Evolutionary conservation across 176 grass and related monocot genomes (phyloP).

Genomic region (Ananas comosus): DNA sequence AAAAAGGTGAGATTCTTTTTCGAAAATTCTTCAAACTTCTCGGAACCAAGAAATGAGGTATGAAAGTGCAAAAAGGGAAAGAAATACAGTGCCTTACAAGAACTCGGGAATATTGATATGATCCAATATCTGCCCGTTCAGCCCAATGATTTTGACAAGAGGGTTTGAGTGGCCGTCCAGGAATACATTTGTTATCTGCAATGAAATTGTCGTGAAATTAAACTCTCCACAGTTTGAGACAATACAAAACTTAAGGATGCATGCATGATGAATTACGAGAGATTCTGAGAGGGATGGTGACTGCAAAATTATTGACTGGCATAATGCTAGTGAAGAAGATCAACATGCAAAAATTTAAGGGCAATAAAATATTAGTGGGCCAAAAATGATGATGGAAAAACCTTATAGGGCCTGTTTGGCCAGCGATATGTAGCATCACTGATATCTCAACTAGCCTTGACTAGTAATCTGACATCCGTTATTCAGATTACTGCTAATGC

Average conservation of each 20-base stretch:
- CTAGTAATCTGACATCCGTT: too few species aligned
- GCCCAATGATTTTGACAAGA: conserved; percentile 48
- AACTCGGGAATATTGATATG: conserved; percentile 21
- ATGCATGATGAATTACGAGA: not conserved
- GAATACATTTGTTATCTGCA: conserved; percentile 75
- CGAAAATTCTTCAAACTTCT: not conserved
- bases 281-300: too few species aligned
- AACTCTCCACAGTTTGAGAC: not conserved
- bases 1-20: not conserved
- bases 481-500: too few species aligned
- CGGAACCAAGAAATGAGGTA: not conserved
- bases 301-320: too few species aligned
- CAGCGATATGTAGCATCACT: too few species aligned
- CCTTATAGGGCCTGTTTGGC: too few species aligned
- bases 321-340: too few species aligned
- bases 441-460: too few species aligned
- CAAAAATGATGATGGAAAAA: too few species aligned
- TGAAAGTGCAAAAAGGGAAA: not conserved
- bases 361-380: too few species aligned
- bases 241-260: not conserved
- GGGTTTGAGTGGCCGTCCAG: conserved; percentile 66
- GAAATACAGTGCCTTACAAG: not conserved
- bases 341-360: too few species aligned
- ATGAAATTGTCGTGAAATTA: conserved; percentile 3
- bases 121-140: conserved; percentile 45